Evolutionary conservation across 2,329 filamentous ascomycete genomes (phyloP), one percentile per base, ranked within the genome.

Genomic region (Neurospora crassa): DNA sequence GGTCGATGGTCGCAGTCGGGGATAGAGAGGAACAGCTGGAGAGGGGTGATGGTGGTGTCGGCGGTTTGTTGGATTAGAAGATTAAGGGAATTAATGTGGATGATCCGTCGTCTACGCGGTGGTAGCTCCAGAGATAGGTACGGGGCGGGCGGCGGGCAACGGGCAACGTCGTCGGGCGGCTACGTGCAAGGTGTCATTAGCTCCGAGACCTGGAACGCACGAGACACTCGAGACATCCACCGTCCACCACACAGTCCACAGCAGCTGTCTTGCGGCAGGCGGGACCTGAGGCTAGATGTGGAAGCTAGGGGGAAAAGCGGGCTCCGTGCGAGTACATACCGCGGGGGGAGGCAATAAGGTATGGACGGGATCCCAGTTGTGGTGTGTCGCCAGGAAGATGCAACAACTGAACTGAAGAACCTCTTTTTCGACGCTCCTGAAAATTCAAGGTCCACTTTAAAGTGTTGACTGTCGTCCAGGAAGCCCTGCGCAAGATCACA

Each of bases 31-130:
- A 24, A 67, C 63, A 37, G 11, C 40, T 40, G 40, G 40, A 40
- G 34, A 68, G 37, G 67, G 67, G 24, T 41, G 67, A n/a, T 68
- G 67, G 37, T 68, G 29, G 53, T 63, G 53, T 34, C 53, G 53
- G 53, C 5, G 53, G 16, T 63, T 34, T 34, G 53, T 37, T 63
- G 14, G 29, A 63, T 63, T 63, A 63, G 53, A 63, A 29, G 53
- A 63, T 63, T 63, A 63, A 63, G 53, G 24, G 53, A 63, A 63
- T 63, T 63, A 63, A 63, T 53, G 43, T 69, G 43, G 68, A 69
- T 43, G 37, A 45, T 34, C 34, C 34, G 34, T 37, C 29, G 40
- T 43, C 53, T 63, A 63, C 53, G 29, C 53, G 53, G 53, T 63
- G 53, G 53, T 37, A 63, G 53, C 53, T 63, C 53, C 53, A 63